Base-by-base conservation (phyloP, 305 asterid genomes). In the Solanum hybrid region DNA sequence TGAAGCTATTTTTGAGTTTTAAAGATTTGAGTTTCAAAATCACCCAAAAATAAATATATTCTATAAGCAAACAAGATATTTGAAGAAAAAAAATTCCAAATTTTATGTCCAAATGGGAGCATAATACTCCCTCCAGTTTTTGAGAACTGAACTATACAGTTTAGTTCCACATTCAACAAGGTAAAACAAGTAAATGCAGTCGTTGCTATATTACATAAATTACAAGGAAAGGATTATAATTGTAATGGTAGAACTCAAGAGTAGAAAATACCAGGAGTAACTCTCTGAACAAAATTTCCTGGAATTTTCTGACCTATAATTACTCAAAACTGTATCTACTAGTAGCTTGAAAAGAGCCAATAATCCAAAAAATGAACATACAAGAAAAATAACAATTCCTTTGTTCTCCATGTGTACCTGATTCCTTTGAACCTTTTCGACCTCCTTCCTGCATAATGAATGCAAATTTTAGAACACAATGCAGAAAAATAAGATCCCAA, bases 381-480 rank as follows among this genome's bases (percentile, higher is more conserved):
- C 89, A 89, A 97, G 92, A 93, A 95, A 95, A 66, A 96, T 93
- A 80, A 94, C 90, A 80, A 95, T 92, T 56, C 99, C 98, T 91
- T 97, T 96, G 80, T 94, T 95, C 95, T 97, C 99, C 94, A 95
- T 88, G 91, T 96, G 96, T 85, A 91, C 90, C 87, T 95, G 98
- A 89, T 95, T 93, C 90, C 86, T 93, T 90, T 90, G 86, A 85
- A 96, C 95, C 87, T 35, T 91, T 88, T 96, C 97, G 32, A 95
- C 96, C 92, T 95, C 96, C 94, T 77, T 90, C 87, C 99, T 97
- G 97, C 96, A 94, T 60, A 79, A 76, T 89, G 36, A 75, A 76
- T 78, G 42, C 85, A 88, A 7, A 38, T 32, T 35, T 76, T 26
- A 56, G 87, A 64, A 79, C 42, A 46, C 16, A 20, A 88, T 7